Base-by-base conservation (phyloP, 108 stramenopile species). In the Cyclotella distinguenda region DNA sequence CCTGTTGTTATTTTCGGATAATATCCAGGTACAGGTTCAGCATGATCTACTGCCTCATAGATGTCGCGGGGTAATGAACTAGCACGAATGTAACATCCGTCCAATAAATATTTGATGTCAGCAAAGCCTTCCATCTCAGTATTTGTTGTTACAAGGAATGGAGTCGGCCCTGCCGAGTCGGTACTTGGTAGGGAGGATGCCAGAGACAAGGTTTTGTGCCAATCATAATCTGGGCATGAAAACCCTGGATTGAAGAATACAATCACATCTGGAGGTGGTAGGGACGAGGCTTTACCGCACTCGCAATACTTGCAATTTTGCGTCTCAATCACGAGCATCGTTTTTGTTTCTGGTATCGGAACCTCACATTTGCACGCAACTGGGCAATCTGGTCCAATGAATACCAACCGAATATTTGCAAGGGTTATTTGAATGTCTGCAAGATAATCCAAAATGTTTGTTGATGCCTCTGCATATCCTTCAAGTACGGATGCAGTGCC, bases 221-320 rank as follows among this genome's bases (percentile, higher is more conserved):
- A 95, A 38, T 70, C 71, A 47, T 95, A 95, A 69, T 95, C 94
- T 2, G 90, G 83, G 64, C 89, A 90, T 0, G 90, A 87, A 43
- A 95, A 90, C 21, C 94, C 94, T 21, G 94, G 90, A 76, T 95
- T 95, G 81, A 89, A 92, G 63, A 95, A 87, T 2, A 87, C 82
- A 31, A 87, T 81, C n/a, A 85, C 76, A 51, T 95, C 85, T 16
- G 94, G 79, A 49, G 77, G 22, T 34, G 66, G 52, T 21, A 63
- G 16, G 58, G 59, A 38, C 48, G 22, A 12, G 22, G 23, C 23
- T 49, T 62, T 38, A 33, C 68, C 55, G 34, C 40, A 15, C 31
- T 57, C 44, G 22, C 59, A 35, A 58, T 66, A 77, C 28, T 78
- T 52, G 45, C 64, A 42, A 4, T 84, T 63, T 48, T 78, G 74